Conservation (phyloP, 495 filamentous ascomycete genomes). For the Aspergillus steynii region DNA sequence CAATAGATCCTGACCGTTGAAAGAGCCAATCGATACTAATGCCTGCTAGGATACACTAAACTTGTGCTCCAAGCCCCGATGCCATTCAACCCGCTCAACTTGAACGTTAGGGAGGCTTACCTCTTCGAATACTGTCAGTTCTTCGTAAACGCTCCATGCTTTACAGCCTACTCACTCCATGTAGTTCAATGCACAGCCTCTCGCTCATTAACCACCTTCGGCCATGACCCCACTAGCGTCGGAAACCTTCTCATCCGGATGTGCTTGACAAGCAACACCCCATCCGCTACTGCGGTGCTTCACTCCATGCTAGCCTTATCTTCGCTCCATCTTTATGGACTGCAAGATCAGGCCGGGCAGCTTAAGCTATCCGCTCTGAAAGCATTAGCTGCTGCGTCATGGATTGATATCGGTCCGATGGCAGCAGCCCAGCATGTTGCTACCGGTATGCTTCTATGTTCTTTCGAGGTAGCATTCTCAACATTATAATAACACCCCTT, state of each 20-base stretch:
- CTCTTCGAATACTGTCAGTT: not conserved
- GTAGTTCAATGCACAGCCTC: not conserved
- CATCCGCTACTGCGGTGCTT: constrained; percentile 13
- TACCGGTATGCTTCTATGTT: constrained; percentile 18
- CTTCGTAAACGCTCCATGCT: no score
- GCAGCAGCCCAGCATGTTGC: constrained; percentile 18
- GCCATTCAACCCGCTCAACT: not conserved
- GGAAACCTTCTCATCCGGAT: constrained; percentile 14
- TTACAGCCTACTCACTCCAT: not conserved
- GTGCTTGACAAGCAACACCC: constrained; percentile 7
- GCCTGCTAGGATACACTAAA: not conserved
- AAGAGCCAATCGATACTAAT: no score
- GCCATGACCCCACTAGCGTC: not conserved
- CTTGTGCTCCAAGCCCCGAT: not conserved
- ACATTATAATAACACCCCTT: no score
- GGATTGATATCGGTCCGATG: constrained; percentile 3
- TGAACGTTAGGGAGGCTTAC: not conserved
- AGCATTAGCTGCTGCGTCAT: constrained; percentile 9
- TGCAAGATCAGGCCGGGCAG: constrained; percentile 11
- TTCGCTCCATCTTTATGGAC: constrained; percentile 15
- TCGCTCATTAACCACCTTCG: not conserved
- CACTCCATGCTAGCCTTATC: constrained; percentile 8
- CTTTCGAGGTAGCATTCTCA: constrained; percentile 17
- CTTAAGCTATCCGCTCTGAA: constrained; percentile 14
- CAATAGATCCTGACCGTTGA: no score